A percentile compares a stretch with the other conserved stretches of the same genome.
Evolutionary conservation across 129 eudicot genomes (phyloP).

Genomic region (Cynara cardunculus): DNA sequence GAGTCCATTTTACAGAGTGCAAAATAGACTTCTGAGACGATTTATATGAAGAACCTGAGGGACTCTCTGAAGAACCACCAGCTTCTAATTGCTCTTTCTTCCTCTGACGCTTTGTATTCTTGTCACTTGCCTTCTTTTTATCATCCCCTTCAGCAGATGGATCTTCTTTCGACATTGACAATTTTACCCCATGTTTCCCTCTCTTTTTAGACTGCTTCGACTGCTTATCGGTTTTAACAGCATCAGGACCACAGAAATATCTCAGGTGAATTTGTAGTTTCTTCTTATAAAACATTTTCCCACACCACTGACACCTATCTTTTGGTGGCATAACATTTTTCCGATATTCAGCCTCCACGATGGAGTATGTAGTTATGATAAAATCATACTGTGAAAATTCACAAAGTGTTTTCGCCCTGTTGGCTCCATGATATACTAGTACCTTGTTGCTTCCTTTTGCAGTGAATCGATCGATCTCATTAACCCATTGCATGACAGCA

Average conservation of each 20-base stretch:
- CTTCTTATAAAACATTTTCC: slow-evolving; percentile 45
- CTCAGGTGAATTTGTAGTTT: slow-evolving; percentile 59
- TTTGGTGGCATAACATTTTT: slow-evolving; percentile 79
- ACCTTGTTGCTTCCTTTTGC: slow-evolving; percentile 71
- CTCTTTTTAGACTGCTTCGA: slow-evolving; percentile 71
- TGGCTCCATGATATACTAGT: slow-evolving; percentile 80
- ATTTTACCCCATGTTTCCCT: slow-evolving; percentile 16
- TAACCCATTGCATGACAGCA: slow-evolving; percentile 83
- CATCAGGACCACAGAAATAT: slow-evolving; percentile 79
- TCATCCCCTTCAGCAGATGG: slow-evolving; percentile 27
- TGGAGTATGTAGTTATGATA: slow-evolving; percentile 80
- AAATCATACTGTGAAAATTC: slow-evolving; percentile 76
- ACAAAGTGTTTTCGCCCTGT: slow-evolving; percentile 42
- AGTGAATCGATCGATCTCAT: slow-evolving; percentile 73
- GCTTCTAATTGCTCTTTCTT: slow-evolving; percentile 18
- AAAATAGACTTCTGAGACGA: slow-evolving; percentile 44
- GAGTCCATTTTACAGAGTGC: slow-evolving; percentile 83
- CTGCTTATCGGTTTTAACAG: slow-evolving; percentile 66
- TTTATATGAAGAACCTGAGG: slow-evolving; percentile 23
- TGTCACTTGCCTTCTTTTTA: slow-evolving; percentile 21
- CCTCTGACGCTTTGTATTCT: slow-evolving; percentile 24
- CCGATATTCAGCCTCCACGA: slow-evolving; percentile 75
- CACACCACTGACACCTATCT: slow-evolving; percentile 73
- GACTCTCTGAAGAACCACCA: slow-evolving; percentile 24
- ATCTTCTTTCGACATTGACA: slow-evolving; percentile 19